Evolutionary conservation across 2,329 filamentous ascomycete species (phyloP).

Genomic region (Periconia digitata): DNA sequence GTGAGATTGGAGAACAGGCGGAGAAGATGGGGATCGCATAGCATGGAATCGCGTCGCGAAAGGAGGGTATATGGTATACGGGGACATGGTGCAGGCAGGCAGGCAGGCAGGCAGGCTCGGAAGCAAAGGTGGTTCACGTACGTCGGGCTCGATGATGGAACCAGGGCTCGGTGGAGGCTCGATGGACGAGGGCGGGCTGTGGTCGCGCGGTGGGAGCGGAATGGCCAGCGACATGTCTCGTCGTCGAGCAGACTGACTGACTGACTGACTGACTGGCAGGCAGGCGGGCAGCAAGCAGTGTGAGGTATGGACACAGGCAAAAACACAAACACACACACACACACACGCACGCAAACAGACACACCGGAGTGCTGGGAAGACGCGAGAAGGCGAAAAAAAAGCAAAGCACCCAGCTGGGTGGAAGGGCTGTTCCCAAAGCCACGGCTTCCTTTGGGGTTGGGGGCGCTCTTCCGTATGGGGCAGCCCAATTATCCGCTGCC

Average conservation of each 20-base stretch:
- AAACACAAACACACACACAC: too few species aligned
- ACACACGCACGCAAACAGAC: too few species aligned
- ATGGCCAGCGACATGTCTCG: constrained; percentile 28
- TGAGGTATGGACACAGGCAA: too few species aligned
- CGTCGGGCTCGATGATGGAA: constrained; percentile 28
- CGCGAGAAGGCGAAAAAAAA: not conserved
- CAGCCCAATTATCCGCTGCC: not conserved
- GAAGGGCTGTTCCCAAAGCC: not conserved
- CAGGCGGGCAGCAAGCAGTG: too few species aligned
- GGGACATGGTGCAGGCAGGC: too few species aligned
- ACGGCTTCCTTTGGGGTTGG: not conserved
- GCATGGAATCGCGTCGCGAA: constrained; percentile 1
- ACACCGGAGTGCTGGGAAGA: not conserved
- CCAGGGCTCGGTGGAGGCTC: constrained; percentile 22
- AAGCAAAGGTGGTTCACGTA: too few species aligned
- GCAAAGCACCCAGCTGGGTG: not conserved
- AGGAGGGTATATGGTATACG: too few species aligned
- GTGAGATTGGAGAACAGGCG: not conserved
- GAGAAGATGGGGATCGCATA: too few species aligned
- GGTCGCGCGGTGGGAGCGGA: constrained; percentile 18
- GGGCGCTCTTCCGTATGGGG: not conserved
- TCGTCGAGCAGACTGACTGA: constrained; percentile 3
- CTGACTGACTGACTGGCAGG: too few species aligned
- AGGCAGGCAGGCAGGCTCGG: too few species aligned
- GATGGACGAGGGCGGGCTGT: constrained; percentile 22